phyloP scores from a whole-genome alignment of 768 basidiomycete genomes.

The Boletus sp. region DNA sequence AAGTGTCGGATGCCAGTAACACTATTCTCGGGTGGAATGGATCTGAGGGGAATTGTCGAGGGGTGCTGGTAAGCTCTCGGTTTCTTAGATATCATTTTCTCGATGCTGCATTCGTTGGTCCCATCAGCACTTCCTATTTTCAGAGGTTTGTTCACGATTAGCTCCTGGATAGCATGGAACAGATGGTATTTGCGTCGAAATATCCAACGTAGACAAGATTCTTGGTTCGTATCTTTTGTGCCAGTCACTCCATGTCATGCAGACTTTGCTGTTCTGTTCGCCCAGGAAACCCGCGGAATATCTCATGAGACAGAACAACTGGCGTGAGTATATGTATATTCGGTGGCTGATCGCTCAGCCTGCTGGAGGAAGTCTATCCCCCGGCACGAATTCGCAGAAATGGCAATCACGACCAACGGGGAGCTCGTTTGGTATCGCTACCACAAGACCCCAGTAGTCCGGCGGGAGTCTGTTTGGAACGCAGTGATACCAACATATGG shows the following conservation, averaged over 20 bases:
- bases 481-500: slow-evolving; percentile 3
- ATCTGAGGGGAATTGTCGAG: slow-evolving; percentile 74
- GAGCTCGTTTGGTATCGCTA: slow-evolving; percentile 20
- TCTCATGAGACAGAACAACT: slow-evolving; percentile 40
- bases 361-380: slow-evolving; percentile 24
- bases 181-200: slow-evolving; percentile 77
- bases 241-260: background rate
- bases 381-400: slow-evolving; percentile 13
- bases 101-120: background rate
- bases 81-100: background rate
- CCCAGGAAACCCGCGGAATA: background rate
- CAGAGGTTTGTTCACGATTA: background rate
- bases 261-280: background rate
- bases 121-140: background rate
- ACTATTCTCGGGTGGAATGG: slow-evolving; percentile 79
- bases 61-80: slow-evolving; percentile 46
- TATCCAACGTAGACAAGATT: slow-evolving; percentile 77
- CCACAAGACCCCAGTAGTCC: slow-evolving; percentile 17
- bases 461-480: slow-evolving; percentile 8
- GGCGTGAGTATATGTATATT: no score
- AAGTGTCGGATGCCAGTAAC: slow-evolving; percentile 75
- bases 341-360: slow-evolving; percentile 13
- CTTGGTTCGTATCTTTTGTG: slow-evolving; percentile 44
- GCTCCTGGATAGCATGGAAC: slow-evolving; percentile 11
- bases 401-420: slow-evolving; percentile 10